Evolutionary conservation across 768 basidiomycete genomes (phyloP), one percentile per base, ranked within the genome.

Genomic region (Termitomyces sp.): DNA sequence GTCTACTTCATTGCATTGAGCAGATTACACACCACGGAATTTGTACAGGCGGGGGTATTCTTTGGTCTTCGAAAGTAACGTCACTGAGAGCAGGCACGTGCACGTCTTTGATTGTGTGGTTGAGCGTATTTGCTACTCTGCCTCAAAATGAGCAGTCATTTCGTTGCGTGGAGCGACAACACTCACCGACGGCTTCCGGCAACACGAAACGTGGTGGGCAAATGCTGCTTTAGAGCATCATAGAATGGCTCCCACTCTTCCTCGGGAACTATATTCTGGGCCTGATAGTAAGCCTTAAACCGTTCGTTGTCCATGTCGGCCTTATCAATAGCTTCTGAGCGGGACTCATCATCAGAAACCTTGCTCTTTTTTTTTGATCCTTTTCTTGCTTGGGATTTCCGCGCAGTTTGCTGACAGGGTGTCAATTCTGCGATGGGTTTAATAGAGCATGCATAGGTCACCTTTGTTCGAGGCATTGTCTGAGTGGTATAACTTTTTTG

Each of bases 151-250:
- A 58, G 53, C 48, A 30, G 60, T 37, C 24, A 27, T 24, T 36
- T 27, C n/a, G 30, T n/a, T 39, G 42, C 48, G 24, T 33, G 54
- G 42, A 37, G 36, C 36, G 18, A 45, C 36, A 39, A 61, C 44
- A 74, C 76, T 62, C 69, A 95, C 95, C 89, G 82, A 70, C 93
- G 80, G 63, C 88, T 93, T 0, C 94, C 93, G 0, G 94, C 88
- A 18, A 99, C 87, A 42, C 97, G 81, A 72, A 99, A 99, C 0
- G 95, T 97, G 0, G 93, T 96, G 4, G 97, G 97, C 42, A 98
- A 76, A 39, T 91, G 90, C 30, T 76, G 76, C 45, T 83, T 80
- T 58, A 96, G 70, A 0, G 81, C 70, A 6, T 82, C 78, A 63
- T 94, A 72, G 59, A 98, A 89, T 1, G 63, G 50, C 0, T 85